Conservation (phyloP, 2,329 filamentous ascomycete genomes). For the Bipolaris victoriae region DNA sequence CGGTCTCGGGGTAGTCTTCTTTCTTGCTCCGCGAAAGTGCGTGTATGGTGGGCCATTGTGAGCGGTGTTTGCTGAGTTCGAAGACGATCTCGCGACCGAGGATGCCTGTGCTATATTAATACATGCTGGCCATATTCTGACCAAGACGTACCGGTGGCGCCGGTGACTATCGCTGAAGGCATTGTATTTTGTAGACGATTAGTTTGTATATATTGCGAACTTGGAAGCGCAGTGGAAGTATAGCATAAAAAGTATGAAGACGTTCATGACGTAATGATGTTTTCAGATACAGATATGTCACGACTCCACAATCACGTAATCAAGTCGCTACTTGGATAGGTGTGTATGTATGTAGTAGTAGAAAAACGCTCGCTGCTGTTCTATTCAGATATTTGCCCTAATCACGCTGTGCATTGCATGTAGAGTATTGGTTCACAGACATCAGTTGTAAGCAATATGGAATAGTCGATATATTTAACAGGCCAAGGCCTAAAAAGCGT, state of each 20-base stretch:
- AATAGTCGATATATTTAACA: not conserved
- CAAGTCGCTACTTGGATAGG: not conserved
- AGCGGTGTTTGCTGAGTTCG: constrained; percentile 45
- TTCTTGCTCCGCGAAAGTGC: constrained; percentile 52
- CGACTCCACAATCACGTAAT: not conserved
- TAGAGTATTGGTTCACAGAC: not conserved
- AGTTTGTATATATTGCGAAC: not conserved
- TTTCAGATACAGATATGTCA: constrained; percentile 11
- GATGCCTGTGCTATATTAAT: constrained; percentile 40
- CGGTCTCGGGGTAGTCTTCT: constrained; percentile 43
- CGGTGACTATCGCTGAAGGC: constrained; percentile 42
- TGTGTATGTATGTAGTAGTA: not conserved
- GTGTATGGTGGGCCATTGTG: constrained; percentile 49
- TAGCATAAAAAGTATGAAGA: not conserved
- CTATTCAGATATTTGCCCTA: not conserved
- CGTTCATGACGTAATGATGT: constrained; percentile 18
- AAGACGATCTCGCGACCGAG: constrained; percentile 50
- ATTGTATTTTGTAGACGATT: constrained; percentile 17
- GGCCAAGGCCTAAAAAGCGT: too few relatives aligned
- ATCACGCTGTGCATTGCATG: not conserved
- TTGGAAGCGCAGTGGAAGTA: not conserved
- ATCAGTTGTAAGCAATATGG: not conserved
- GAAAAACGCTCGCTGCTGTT: not conserved
- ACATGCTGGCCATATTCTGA: not conserved
- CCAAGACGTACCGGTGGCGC: constrained; percentile 33